Evolutionary conservation across 306 rosid genomes (phyloP).

Genomic region (Heteromeles arbutifolia): DNA sequence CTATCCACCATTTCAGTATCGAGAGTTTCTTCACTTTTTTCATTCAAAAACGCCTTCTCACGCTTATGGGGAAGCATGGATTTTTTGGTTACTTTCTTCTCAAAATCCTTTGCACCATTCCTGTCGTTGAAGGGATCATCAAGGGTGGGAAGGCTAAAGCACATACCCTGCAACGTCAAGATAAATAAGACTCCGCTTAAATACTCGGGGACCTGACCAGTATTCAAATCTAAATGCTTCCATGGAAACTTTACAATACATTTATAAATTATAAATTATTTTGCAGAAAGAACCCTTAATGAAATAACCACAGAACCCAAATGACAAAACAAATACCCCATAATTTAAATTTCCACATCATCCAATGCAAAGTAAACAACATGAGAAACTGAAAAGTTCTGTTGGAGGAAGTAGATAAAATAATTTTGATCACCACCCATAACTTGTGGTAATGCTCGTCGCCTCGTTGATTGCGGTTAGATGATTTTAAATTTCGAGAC

Average conservation of each 20-base stretch:
- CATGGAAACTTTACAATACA: neutral
- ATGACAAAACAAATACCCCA: neutral
- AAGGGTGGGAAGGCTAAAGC: constrained; percentile 76
- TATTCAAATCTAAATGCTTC: neutral
- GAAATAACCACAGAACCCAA: neutral
- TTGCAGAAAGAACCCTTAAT: neutral
- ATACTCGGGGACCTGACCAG: too few species aligned
- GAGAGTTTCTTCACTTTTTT: constrained; percentile 25
- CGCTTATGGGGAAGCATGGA: constrained; percentile 17
- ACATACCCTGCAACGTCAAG: constrained; percentile 68
- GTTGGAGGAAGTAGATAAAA: too few species aligned
- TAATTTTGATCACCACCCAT: too few species aligned
- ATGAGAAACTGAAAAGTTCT: neutral
- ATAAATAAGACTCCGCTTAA: constrained; percentile 2
- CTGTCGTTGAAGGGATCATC: constrained; percentile 90
- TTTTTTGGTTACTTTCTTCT: constrained; percentile 25
- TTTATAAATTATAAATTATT: neutral
- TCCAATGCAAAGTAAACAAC: neutral
- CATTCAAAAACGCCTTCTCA: constrained; percentile 24
- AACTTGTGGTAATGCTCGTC: too few species aligned
- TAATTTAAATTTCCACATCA: neutral
- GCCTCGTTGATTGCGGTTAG: too few species aligned
- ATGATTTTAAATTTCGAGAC: too few species aligned
- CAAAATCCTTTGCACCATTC: constrained; percentile 39
- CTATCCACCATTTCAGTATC: constrained; percentile 12